These are phyloP conservation scores for Suhomyces faveliae DNA, from an alignment of 805 yeast genomes.

Conservation along the genomic window DNA sequence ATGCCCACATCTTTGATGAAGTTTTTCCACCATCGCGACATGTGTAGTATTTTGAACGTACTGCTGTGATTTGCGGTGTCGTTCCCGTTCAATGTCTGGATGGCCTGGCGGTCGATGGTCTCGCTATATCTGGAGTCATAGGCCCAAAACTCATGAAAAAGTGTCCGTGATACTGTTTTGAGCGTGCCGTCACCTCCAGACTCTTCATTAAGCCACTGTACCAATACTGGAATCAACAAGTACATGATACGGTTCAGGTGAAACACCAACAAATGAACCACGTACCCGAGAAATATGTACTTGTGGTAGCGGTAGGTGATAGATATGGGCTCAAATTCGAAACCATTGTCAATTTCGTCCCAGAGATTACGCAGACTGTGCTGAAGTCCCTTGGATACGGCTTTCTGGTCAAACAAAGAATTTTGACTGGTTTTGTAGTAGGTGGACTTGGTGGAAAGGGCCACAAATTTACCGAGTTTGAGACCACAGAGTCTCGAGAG, in stretches of 20 bases:
- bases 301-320: constrained; percentile 20
- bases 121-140: constrained; percentile 13
- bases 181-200: background rate
- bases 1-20: constrained; percentile 14
- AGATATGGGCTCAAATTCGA: constrained; percentile 30
- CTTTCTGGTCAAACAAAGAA: constrained; percentile 22
- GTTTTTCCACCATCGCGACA: constrained; percentile 30
- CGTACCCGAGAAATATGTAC: constrained; percentile 33
- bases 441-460: constrained; percentile 33
- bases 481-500: constrained; percentile 25
- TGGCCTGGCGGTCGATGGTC: constrained; percentile 11
- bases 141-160: constrained; percentile 28
- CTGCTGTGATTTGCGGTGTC: constrained; percentile 3
- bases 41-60: constrained; percentile 28
- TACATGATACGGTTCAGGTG: constrained; percentile 33
- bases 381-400: constrained; percentile 24
- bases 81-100: constrained; percentile 15
- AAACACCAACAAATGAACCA: constrained; percentile 33
- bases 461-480: constrained; percentile 35
- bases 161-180: background rate
- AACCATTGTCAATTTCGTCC: constrained; percentile 39
- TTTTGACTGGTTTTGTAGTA: constrained; percentile 32
- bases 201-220: constrained; percentile 39
- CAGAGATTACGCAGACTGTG: constrained; percentile 21
- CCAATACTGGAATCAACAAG: constrained; percentile 31